Conservation (phyloP, 2,329 filamentous ascomycete genomes). For the Fusarium domesticum region DNA sequence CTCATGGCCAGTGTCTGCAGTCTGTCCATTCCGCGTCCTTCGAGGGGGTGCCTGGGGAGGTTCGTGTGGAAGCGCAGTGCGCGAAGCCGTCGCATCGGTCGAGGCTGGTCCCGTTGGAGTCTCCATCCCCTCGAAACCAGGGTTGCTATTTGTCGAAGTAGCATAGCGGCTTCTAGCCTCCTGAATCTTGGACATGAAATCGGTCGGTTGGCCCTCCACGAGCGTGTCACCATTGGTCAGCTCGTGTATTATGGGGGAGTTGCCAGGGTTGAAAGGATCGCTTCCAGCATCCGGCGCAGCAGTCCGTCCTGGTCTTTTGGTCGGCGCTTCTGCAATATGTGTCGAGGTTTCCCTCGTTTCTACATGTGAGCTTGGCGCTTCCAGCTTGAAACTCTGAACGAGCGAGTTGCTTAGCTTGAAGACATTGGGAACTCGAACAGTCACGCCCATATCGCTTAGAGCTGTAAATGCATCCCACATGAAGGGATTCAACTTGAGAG, state of each 20-base stretch:
- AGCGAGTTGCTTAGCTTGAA: conserved; percentile 68
- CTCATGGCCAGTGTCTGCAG: conserved; percentile 52
- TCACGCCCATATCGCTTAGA: conserved; percentile 82
- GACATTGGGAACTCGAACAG: conserved; percentile 77
- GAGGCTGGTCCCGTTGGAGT: conserved; percentile 48
- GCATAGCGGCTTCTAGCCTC: conserved; percentile 49
- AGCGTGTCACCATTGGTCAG: conserved; percentile 42
- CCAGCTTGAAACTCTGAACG: conserved; percentile 45
- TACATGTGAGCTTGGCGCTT: conserved; percentile 17
- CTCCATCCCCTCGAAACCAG: conserved; percentile 57
- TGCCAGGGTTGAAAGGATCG: conserved; percentile 53
- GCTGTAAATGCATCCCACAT: conserved; percentile 97
- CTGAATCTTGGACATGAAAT: conserved; percentile 55
- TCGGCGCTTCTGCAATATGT: conserved; percentile 39
- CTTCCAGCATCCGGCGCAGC: conserved; percentile 36
- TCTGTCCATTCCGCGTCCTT: conserved; percentile 53
- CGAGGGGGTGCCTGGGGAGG: conserved; percentile 51
- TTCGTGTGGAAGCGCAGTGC: conserved; percentile 36
- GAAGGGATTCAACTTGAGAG: conserved; percentile 86
- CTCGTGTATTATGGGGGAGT: conserved; percentile 41
- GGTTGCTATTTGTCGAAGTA: conserved; percentile 35
- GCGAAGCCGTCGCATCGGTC: conserved; percentile 23
- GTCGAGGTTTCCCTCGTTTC: conserved; percentile 39
- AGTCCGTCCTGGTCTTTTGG: conserved; percentile 43
- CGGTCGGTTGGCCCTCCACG: conserved; percentile 46